Evolutionary conservation across 1,284 basidiomycete species (phyloP), one percentile per base, ranked within the genome.

Genomic region (Ustanciosporium gigantosporum): DNA sequence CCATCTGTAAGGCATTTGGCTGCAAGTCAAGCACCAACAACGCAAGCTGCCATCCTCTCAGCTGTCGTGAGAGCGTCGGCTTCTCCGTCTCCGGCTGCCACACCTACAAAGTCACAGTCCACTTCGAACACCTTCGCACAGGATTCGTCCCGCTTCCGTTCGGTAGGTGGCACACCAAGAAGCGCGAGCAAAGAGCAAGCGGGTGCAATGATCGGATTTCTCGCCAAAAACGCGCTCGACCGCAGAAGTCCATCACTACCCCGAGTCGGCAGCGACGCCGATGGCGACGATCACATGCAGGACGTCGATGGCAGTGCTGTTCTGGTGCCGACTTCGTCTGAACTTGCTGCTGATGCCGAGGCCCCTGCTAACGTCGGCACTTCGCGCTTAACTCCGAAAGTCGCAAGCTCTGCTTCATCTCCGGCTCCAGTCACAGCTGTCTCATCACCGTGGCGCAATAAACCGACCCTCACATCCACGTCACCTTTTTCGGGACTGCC

Each of bases 401-500:
- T 9, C 11, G 27, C 27, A 29, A 29, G 27, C n/a, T 9, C 27
- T n/a, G n/a, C 27, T n/a, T 9, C 27, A 29, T 9, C 27, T 29
- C 27, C 27, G 27, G 27, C 27, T n/a, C 11, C 27, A n/a, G 11
- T 24, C 25, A 25, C 15, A n/a, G n/a, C 17, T 31, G 31, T 47
- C 2, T 41, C 50, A 2, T 51, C 50, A 25, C 61, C 61, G 4
- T 65, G 61, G 61, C 37, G 61, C 3, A 65, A 65, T 25, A 51
- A 48, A 20, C 56, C 56, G 4, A 60, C 31, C 11, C 40, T 66
- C 29, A 66, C 57, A 3, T 66, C 62, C 9, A 60, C 51, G 36
- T 60, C 57, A 36, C 62, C 62, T 22, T 66, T 66, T 22, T 66
- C 62, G 14, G 62, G 62, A 15, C 49, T 56, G 7, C 62, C 62